Evolutionary conservation across 2,329 filamentous ascomycete genomes (phyloP).

Genomic region (Septoria petroselini): DNA sequence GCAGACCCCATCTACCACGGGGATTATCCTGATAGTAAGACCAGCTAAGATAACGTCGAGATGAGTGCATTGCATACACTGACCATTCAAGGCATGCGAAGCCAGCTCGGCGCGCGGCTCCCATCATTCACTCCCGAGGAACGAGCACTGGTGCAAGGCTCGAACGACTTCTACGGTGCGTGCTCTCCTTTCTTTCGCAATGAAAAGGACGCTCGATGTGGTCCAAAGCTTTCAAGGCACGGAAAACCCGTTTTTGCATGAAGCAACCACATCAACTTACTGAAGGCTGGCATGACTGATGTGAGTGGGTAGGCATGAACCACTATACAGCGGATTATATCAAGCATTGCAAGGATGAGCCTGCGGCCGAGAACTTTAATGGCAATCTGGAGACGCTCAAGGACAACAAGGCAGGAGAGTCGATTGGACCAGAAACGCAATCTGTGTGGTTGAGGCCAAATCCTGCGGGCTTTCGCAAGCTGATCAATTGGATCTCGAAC

Average conservation of each 20-base stretch:
- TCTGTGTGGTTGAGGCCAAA: conserved; percentile 76
- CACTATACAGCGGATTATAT: conserved; percentile 89
- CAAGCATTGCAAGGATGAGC: conserved; percentile 61
- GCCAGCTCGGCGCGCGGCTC: conserved; percentile 74
- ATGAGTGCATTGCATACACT: conserved; percentile 8
- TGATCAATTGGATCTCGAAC: conserved; percentile 73
- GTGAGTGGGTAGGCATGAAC: conserved; percentile 51
- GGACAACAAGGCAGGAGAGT: conserved; percentile 64
- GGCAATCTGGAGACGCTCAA: conserved; percentile 74
- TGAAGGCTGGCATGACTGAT: conserved; percentile 1
- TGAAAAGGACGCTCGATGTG: too few species aligned
- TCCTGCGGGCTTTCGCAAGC: conserved; percentile 70
- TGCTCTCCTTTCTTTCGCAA: conserved; percentile 1
- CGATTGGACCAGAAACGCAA: conserved; percentile 78
- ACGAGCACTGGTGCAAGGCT: conserved; percentile 70
- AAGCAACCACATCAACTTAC: conserved; percentile 12
- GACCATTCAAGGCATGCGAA: conserved; percentile 57
- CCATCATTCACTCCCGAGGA: conserved; percentile 73
- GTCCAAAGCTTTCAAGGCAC: background rate
- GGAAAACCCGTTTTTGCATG: background rate
- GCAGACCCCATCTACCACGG: conserved; percentile 83
- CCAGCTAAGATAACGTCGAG: conserved; percentile 6
- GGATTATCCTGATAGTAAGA: conserved; percentile 67
- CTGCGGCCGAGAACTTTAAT: conserved; percentile 63
- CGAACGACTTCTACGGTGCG: conserved; percentile 92